A percentile compares a stretch with the other conserved stretches of the same genome.
phyloP scores from a whole-genome alignment of 495 filamentous ascomycete genomes.

The Aspergillus bridgeri region DNA sequence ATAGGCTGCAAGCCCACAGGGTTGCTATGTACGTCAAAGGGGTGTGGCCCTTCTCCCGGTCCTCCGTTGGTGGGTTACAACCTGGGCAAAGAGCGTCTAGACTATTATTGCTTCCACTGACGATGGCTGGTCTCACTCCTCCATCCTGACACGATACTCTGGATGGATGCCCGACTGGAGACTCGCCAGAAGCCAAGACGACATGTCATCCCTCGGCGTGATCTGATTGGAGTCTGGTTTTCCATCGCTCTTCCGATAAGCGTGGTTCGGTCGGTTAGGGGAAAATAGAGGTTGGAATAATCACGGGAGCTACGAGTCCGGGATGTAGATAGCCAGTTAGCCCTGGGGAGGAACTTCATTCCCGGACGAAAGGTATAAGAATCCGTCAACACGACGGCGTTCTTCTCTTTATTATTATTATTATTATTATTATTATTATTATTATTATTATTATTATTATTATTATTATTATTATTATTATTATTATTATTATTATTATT shows the following conservation, averaged over 20 bases:
- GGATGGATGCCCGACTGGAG: conserved; percentile 10
- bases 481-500: too few species aligned
- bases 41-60: conserved; percentile 9
- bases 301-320: not conserved
- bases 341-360: not conserved
- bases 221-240: conserved; percentile 11
- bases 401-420: too few species aligned
- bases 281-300: conserved; percentile 9
- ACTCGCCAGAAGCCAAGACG: conserved; percentile 13
- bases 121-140: not conserved
- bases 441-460: too few species aligned
- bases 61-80: conserved; percentile 8
- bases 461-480: too few species aligned
- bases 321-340: not conserved
- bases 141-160: not conserved
- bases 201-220: conserved; percentile 12
- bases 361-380: not conserved
- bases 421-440: too few species aligned
- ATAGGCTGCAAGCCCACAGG: conserved; percentile 13
- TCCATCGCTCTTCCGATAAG: conserved; percentile 14
- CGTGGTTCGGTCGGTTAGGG: conserved; percentile 23
- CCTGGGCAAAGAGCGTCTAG: conserved; percentile 8
- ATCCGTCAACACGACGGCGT: not conserved
- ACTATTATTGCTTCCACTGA: conserved; percentile 1
- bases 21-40: conserved; percentile 16